Conservation (phyloP, 257 asterid species). For the Phtheirospermum japonicum region DNA sequence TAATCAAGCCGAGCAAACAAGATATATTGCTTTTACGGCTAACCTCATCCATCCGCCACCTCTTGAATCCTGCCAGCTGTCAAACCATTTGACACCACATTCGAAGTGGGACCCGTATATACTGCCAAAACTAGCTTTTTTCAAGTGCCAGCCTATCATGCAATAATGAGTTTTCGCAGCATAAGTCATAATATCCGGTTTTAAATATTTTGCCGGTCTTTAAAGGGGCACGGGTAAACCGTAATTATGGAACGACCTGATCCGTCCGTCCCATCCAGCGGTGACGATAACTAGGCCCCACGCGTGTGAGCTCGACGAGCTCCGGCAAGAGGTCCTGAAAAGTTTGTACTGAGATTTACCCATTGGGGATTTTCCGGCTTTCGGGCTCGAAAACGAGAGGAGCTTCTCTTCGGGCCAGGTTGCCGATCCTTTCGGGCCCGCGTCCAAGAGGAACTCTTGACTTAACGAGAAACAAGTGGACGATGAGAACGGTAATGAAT, state of each 20-base stretch:
- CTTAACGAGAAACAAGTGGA: conserved; percentile 52
- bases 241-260: conserved; percentile 78
- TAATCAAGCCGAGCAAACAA: conserved; percentile 23
- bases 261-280: conserved; percentile 89
- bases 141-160: conserved; percentile 38
- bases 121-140: conserved; percentile 34
- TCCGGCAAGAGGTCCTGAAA: conserved; percentile 64
- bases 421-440: conserved; percentile 67
- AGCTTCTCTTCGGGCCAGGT: conserved; percentile 99
- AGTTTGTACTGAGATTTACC: conserved; percentile 71
- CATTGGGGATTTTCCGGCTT: conserved; percentile 30
- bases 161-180: too few species aligned
- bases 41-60: conserved; percentile 28
- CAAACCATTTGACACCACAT: neutral
- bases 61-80: conserved; percentile 26
- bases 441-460: conserved; percentile 55
- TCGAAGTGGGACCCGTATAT: neutral
- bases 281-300: conserved; percentile 91
- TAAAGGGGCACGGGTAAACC: conserved; percentile 75
- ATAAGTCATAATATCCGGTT: neutral
- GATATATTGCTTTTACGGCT: conserved; percentile 23
- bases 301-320: conserved; percentile 56
- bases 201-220: neutral
- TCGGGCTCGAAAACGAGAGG: conserved; percentile 50
- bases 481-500: conserved; percentile 48